phyloP scores from a whole-genome alignment of 2,329 filamentous ascomycete species.

The Colletotrichum paranaense region DNA sequence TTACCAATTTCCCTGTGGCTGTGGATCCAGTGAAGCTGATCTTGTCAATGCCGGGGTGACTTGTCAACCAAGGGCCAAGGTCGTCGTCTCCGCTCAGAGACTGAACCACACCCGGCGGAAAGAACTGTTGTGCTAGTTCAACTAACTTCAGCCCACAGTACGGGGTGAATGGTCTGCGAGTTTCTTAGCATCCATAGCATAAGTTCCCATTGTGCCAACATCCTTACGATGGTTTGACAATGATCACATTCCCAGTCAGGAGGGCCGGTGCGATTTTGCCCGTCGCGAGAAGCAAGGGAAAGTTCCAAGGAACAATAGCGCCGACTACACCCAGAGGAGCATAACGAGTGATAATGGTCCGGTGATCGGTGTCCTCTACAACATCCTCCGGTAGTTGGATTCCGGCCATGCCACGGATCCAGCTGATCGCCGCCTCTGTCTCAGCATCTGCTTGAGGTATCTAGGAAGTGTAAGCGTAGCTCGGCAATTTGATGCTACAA shows the following conservation, averaged over 20 bases:
- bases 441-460: slow-evolving; percentile 41
- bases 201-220: neutral
- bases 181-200: neutral
- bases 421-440: slow-evolving; percentile 39
- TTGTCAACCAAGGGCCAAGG: slow-evolving; percentile 68
- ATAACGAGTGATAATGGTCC: slow-evolving; percentile 47
- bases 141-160: slow-evolving; percentile 70
- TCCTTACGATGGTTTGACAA: slow-evolving; percentile 63
- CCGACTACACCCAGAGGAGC: slow-evolving; percentile 53
- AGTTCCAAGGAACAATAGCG: slow-evolving; percentile 66
- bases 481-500: neutral
- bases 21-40: slow-evolving; percentile 73
- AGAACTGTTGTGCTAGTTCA: slow-evolving; percentile 67
- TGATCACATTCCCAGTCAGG: slow-evolving; percentile 65
- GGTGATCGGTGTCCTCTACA: slow-evolving; percentile 51
- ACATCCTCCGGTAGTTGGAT: slow-evolving; percentile 50
- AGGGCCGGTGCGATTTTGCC: slow-evolving; percentile 68
- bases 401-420: slow-evolving; percentile 43
- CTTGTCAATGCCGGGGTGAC: slow-evolving; percentile 70
- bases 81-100: slow-evolving; percentile 69
- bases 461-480: neutral
- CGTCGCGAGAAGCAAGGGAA: slow-evolving; percentile 62
- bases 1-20: slow-evolving; percentile 69
- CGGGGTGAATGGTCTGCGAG: slow-evolving; percentile 60
- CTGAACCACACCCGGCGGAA: slow-evolving; percentile 73